Evolutionary conservation across 2,329 filamentous ascomycete genomes (phyloP), one percentile per base, ranked within the genome.

Genomic region (Metarhizium anisopliae): DNA sequence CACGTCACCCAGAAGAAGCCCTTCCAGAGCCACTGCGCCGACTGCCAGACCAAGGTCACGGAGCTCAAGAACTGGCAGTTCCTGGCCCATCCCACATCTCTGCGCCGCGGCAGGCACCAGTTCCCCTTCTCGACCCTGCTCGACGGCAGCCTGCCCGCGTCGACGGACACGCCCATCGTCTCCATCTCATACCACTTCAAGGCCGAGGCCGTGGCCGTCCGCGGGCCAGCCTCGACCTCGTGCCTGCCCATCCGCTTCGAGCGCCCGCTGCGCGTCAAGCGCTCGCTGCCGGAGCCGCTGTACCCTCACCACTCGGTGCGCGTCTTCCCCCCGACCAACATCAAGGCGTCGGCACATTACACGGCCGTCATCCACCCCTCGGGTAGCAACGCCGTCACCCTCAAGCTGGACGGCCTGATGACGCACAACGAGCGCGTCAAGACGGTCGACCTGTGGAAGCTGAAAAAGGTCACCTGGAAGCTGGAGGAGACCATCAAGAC

Each of bases 321-420:
- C 66, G 89, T 97, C 66, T 99, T 99, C 73, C 94, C 93, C 51
- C 93, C 94, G 0, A 99, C 94, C 62, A 94, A 95, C 73, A 86
- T 99, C 65, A 92, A 90, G 62, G 89, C 90, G 57, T 86, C 85
- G 66, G 87, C 94, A 59, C 85, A 90, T 64, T 86, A 95, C 60
- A 87, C 87, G 50, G 84, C 89, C 42, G 83, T 95, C 60, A 85
- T 96, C 59, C 87, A 96, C 73, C 91, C 93, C 5, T 89, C 92
- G 58, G 89, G 90, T 64, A 84, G 83, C 64, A 93, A 95, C 73
- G 87, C 79, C 11, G 80, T 96, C 52, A 80, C 83, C 50, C 85
- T 96, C 73, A 85, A 86, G 53, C 81, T 99, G 60, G 89, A 92
- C 60, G 93, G 93, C n/a, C 84, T 96, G 54, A 84, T 91, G 47